Percentiles rank a stretch among this genome's conserved stretches.
phyloP scores from a whole-genome alignment of 2,329 filamentous ascomycete genomes.

The Alternaria triticina region DNA sequence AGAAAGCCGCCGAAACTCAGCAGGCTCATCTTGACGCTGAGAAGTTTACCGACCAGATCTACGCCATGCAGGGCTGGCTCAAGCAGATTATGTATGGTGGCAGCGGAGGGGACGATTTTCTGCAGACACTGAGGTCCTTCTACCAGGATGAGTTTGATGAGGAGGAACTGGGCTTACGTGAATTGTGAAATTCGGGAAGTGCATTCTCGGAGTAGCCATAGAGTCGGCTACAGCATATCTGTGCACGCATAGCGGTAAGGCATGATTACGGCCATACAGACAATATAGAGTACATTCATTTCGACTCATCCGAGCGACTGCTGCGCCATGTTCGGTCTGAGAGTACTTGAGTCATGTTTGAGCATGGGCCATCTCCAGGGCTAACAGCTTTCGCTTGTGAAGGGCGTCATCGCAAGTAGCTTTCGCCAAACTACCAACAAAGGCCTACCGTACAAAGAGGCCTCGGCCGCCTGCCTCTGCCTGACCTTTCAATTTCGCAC shows the following conservation, averaged over 20 bases:
- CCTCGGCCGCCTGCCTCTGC: slow-evolving; percentile 19
- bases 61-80: slow-evolving; percentile 55
- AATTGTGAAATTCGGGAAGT: slow-evolving; percentile 21
- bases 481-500: background rate
- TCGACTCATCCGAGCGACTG: slow-evolving; percentile 29
- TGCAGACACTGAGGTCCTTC: slow-evolving; percentile 52
- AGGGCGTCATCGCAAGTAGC: slow-evolving; percentile 30
- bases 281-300: slow-evolving; percentile 14
- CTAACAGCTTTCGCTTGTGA: slow-evolving; percentile 29
- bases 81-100: slow-evolving; percentile 47
- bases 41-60: slow-evolving; percentile 53
- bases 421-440: slow-evolving; percentile 23
- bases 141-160: slow-evolving; percentile 63
- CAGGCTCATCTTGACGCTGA: slow-evolving; percentile 42
- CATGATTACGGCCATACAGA: background rate
- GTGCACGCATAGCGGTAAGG: background rate
- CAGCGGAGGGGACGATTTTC: slow-evolving; percentile 46
- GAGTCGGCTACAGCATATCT: background rate
- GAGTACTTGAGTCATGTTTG: slow-evolving; percentile 17
- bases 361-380: slow-evolving; percentile 11
- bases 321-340: slow-evolving; percentile 12
- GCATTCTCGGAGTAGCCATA: background rate
- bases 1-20: slow-evolving; percentile 44
- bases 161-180: slow-evolving; percentile 59
- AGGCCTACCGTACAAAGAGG: slow-evolving; percentile 23